Evolutionary conservation across 139 green algal species (phyloP), one percentile per base, ranked within the genome.

Genomic region (Tetraselmis striata): DNA sequence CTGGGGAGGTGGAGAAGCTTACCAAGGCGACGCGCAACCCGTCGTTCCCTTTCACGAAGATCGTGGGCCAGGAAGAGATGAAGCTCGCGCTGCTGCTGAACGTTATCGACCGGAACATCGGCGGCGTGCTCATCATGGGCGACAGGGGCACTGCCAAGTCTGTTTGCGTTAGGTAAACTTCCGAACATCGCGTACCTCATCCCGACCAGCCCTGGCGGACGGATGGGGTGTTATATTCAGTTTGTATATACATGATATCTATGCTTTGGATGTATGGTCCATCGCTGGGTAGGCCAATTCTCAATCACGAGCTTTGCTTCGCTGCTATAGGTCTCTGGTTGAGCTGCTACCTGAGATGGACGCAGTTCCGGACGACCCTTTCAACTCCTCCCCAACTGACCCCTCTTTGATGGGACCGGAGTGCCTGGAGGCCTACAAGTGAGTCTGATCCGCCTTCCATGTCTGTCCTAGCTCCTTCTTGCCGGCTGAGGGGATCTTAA

Each of bases 121-220:
- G 94, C 31, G 95, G 94, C 30, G 94, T 97, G 2, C 93, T 98
- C 79, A 96, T 98, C 84, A 98, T 98, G 95, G 95, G 95, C 74
- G 95, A 98, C 83, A 88, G 95, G 31, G 94, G 94, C 79, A 97
- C 93, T 5, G 95, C 91, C 84, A 98, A 98, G 87, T 93, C 88
- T 1, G 83, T 93, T 18, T 28, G 87, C 89, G 59, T 90, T 93
- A 45, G 67, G 84, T 78, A 75, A n/a, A n/a, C n/a, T n/a, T n/a
- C n/a, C n/a, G n/a, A n/a, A n/a, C n/a, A n/a, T n/a, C n/a, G n/a
- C n/a, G n/a, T n/a, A n/a, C n/a, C n/a, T n/a, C n/a, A n/a, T n/a
- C n/a, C n/a, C n/a, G n/a, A n/a, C n/a, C n/a, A n/a, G n/a, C n/a
- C n/a, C n/a, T n/a, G n/a, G n/a, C n/a, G n/a, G n/a, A n/a, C n/a